Base-by-base conservation (phyloP, 2,329 filamentous ascomycete genomes). In the Fusarium newnesense region DNA sequence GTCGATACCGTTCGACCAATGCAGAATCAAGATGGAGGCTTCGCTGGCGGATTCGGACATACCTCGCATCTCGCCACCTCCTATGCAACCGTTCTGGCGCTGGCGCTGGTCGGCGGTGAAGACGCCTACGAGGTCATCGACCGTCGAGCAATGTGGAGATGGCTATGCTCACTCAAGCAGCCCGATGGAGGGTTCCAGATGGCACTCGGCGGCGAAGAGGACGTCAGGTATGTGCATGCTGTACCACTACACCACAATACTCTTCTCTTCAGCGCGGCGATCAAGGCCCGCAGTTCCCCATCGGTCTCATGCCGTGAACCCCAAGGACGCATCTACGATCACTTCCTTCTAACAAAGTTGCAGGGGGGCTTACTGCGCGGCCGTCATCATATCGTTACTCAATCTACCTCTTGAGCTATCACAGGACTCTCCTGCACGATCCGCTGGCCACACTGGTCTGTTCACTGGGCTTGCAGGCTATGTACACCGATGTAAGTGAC, bases 31-130 rank as follows among this genome's bases (percentile, higher is more conserved):
- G 87, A 87, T 21, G 96, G 96, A 57, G 96, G 96, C 5, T 97
- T 97, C 81, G 96, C 95, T 59, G 96, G 96, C 72, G 95, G 96
- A n/a, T 93, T 95, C 81, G 95, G 96, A 34, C 96, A 98, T 80
- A 87, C 90, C 74, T 95, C 94, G 60, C 96, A 99, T 83, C 88
- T 96, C 75, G 96, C 96, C 64, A 92, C 94, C 52, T 94, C 93
- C 2, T 99, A 98, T 86, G 95, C 95, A 53, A 89, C 92, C 44
- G 84, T 97, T 26, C 88, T 99, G 66, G 90, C 93, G 50, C 86
- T 99, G 58, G 90, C 92, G 30, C 89, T 95, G 70, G 93, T 96
- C 46, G 94, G 94, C 58, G 94, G 93, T 13, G 84, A 92, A 66
- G 91, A 93, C 64, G 89, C 90, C 46, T 93, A 94, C 79, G 88